Conservation (phyloP, 1,284 basidiomycete species). For the Fomitopsis schrenkii region DNA sequence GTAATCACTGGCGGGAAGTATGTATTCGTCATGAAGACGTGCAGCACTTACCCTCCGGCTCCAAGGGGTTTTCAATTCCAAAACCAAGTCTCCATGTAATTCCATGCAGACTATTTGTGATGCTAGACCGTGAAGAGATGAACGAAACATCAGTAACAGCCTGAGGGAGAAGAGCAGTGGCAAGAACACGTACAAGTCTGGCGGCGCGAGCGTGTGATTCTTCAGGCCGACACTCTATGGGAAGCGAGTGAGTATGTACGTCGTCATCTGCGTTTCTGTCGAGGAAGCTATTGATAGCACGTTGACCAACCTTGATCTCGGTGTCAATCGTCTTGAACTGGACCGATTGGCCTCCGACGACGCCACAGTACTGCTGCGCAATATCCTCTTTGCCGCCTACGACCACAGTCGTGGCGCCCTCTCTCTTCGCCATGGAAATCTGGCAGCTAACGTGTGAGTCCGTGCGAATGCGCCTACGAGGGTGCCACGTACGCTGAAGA, state of each 20-base stretch:
- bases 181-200: conserved; percentile 46
- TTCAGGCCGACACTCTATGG: conserved; percentile 45
- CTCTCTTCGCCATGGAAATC: conserved; percentile 58
- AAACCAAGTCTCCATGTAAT: conserved; percentile 63
- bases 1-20: neutral
- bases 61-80: conserved; percentile 43
- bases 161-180: neutral
- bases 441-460: conserved; percentile 15
- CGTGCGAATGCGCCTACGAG: neutral
- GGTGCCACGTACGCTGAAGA: conserved; percentile 45
- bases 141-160: neutral
- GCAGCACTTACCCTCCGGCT: conserved; percentile 46
- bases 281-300: neutral
- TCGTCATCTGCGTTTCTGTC: neutral
- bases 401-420: conserved; percentile 53
- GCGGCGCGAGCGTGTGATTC: conserved; percentile 53
- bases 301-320: conserved; percentile 45
- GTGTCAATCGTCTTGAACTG: conserved; percentile 54
- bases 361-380: conserved; percentile 56
- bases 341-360: conserved; percentile 56
- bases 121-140: conserved; percentile 21
- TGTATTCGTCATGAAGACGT: neutral
- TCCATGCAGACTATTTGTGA: conserved; percentile 51
- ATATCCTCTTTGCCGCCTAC: conserved; percentile 47
- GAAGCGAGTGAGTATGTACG: neutral